These are phyloP conservation scores for Verticillium longisporum DNA, from an alignment of 2,329 filamentous ascomycete species.

Conservation along the genomic window DNA sequence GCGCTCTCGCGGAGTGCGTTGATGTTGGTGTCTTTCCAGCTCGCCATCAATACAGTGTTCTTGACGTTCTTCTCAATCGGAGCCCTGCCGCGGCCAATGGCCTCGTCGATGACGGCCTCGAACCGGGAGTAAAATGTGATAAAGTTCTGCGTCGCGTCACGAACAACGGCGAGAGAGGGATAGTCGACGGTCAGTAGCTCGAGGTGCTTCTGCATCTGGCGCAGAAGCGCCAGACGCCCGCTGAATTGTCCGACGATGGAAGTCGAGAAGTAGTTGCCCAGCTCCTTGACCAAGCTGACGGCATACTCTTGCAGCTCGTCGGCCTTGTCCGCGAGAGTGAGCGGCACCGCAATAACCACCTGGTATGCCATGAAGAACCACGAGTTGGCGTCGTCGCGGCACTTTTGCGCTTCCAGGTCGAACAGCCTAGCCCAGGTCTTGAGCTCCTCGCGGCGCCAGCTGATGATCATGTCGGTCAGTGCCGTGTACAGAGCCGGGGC, in stretches of 20 bases:
- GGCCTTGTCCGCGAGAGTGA: slow-evolving; percentile 54
- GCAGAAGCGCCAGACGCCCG: slow-evolving; percentile 64
- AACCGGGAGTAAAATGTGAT: slow-evolving; percentile 69
- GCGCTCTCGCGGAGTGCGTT: slow-evolving; percentile 83
- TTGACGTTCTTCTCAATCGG: slow-evolving; percentile 84
- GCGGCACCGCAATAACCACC: slow-evolving; percentile 70
- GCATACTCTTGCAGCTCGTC: slow-evolving; percentile 57
- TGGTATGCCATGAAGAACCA: slow-evolving; percentile 99
- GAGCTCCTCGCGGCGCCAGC: slow-evolving; percentile 86
- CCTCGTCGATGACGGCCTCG: slow-evolving; percentile 56
- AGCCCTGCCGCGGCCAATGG: slow-evolving; percentile 59
- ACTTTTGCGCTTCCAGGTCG: slow-evolving; percentile 73
- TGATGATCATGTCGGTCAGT: slow-evolving; percentile 73
- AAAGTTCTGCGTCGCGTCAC: slow-evolving; percentile 67
- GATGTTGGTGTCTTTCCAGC: slow-evolving; percentile 98
- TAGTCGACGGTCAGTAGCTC: slow-evolving; percentile 53
- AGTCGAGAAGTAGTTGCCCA: slow-evolving; percentile 72
- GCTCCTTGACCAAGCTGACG: slow-evolving; percentile 62
- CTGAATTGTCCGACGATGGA: slow-evolving; percentile 78
- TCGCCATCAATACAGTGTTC: slow-evolving; percentile 85
- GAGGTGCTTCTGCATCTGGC: slow-evolving; percentile 59
- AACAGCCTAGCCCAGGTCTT: slow-evolving; percentile 88
- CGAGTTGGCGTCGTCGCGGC: slow-evolving; percentile 68
- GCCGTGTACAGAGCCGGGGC: slow-evolving; percentile 66
- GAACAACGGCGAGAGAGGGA: slow-evolving; percentile 49